Conservation (phyloP, 2,329 filamentous ascomycete genomes). For the Ophiosphaerella korrae region DNA sequence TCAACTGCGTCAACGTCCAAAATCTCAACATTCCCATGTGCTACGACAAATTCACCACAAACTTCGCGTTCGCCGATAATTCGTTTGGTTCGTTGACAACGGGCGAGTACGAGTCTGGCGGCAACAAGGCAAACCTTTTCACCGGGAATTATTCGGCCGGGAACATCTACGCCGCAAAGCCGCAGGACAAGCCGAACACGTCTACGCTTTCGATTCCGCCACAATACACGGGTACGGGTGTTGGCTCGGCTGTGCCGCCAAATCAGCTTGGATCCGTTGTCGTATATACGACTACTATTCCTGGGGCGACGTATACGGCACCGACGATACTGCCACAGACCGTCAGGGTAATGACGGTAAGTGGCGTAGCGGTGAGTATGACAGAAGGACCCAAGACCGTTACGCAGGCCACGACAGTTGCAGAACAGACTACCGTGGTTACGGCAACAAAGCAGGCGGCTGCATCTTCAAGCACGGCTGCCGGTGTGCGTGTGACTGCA, state of each 20-base stretch:
- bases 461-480: conserved; percentile 19
- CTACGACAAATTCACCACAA: conserved; percentile 60
- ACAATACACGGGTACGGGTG: conserved; percentile 53
- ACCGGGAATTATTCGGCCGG: conserved; percentile 53
- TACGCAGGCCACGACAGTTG: conserved; percentile 28
- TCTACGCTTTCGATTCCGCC: conserved; percentile 51
- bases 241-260: conserved; percentile 54
- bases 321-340: conserved; percentile 28
- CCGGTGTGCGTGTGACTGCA: conserved; percentile 1
- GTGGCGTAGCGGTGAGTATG: conserved; percentile 20
- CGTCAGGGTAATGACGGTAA: conserved; percentile 22
- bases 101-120: conserved; percentile 50
- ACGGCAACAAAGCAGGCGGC: conserved; percentile 22
- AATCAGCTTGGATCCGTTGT: conserved; percentile 49
- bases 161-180: conserved; percentile 51
- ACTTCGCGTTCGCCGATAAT: conserved; percentile 54
- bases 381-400: conserved; percentile 28
- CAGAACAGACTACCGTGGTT: conserved; percentile 23
- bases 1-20: conserved; percentile 50
- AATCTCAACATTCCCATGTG: conserved; percentile 54
- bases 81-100: conserved; percentile 54
- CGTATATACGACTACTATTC: conserved; percentile 42
- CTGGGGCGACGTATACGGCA: conserved; percentile 31
- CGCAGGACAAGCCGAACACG: conserved; percentile 50
- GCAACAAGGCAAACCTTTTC: conserved; percentile 51